These are phyloP conservation scores for Thielaviopsis populi DNA, from an alignment of 2,329 filamentous ascomycete species.

Conservation along the genomic window DNA sequence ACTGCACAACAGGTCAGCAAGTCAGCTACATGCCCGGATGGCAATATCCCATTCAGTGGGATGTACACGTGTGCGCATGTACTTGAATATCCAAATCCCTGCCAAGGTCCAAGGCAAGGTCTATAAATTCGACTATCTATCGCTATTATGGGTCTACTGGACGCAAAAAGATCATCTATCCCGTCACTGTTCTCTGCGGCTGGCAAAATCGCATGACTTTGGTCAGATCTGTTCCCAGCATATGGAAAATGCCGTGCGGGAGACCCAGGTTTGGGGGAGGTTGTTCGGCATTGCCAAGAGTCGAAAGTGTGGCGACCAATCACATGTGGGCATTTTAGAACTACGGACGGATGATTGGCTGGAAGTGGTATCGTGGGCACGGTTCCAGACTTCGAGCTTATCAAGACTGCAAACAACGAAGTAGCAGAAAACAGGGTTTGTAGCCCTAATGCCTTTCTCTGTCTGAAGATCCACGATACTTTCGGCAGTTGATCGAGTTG, in stretches of 20 bases:
- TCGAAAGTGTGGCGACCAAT: not conserved
- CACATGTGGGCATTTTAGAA: not conserved
- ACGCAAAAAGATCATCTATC: not conserved
- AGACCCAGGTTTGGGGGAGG: not conserved
- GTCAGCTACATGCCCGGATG: not conserved
- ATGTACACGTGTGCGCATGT: not conserved
- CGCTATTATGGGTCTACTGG: not conserved
- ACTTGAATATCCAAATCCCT: not conserved
- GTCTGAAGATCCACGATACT: no score
- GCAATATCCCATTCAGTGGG: not conserved
- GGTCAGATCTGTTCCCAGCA: not conserved
- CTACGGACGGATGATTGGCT: not conserved
- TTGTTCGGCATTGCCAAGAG: not conserved
- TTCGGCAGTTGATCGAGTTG: no score
- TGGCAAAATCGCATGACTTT: not conserved
- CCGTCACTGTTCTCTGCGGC: not conserved
- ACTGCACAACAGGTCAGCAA: not conserved
- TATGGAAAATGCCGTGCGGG: not conserved
- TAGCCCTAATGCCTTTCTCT: no score
- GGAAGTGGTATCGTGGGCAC: not conserved
- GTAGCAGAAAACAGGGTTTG: no score
- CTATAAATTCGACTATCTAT: not conserved
- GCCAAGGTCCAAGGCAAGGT: constrained; percentile 1
- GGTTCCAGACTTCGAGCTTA: no score
- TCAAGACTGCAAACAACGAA: no score